Evolutionary conservation across 495 filamentous ascomycete species (phyloP), one percentile per base, ranked within the genome.

Genomic region (Penicillium macrosclerotiorum): DNA sequence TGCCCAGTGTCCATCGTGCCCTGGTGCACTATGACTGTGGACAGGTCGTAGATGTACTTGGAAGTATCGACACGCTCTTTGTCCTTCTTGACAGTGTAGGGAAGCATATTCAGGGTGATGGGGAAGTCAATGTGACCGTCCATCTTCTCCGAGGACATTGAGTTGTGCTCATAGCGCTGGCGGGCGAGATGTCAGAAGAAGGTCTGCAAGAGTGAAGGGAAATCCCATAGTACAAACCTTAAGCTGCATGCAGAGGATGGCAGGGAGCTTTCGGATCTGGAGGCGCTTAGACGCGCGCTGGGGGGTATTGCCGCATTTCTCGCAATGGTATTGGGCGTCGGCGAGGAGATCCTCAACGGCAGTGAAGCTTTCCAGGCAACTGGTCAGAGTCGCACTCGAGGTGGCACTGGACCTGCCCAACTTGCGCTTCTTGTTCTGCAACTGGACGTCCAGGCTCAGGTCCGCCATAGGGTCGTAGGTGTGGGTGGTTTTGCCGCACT

Each of bases 1-100:
- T 96, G 91, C 0, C 91, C 88, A 27, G 88, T 84, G 52, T 95
- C 89, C 45, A 95, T 86, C 57, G 88, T 86, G 11, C 90, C 91
- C 30, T 72, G 64, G 57, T 95, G 91, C 37, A 92, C 89, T 13
- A 95, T 82, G 4, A 93, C 91, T 40, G 85, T 86, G 29, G 88
- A 75, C 5, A 96, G 72, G 50, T 93, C 89, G 63, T 95, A 96
- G 7, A 83, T 76, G 59, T 77, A 85, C 16, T 80, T 71, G n/a
- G 67, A 65, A 26, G 60, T 69, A 57, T 65, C 63, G n/a, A 65
- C 50, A 13, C 49, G 49, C 26, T 64, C 49, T 20, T 47, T 56
- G 25, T 72, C 59, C 18, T 80, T 79, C 8, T 76, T 78, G 13
- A 82, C 86, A 0, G 89, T 91, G 68, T 92, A 96, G 0, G 88